These are phyloP conservation scores for Fraxinus velutina DNA, from an alignment of 305 asterid species.

Conservation along the genomic window DNA sequence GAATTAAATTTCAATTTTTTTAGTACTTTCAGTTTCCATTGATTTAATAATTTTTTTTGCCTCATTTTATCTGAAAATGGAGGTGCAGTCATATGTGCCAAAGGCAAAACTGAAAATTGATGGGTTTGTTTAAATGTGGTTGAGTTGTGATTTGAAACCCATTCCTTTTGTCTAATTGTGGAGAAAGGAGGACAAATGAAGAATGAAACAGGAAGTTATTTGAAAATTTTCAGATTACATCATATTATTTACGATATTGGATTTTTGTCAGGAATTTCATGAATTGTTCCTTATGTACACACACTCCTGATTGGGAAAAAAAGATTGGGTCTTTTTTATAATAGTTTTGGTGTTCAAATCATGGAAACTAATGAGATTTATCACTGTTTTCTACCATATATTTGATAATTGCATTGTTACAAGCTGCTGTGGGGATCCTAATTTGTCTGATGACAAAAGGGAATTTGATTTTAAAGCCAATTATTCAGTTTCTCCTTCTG, in stretches of 20 bases:
- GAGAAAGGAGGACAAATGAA: neutral
- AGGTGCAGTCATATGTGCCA: neutral
- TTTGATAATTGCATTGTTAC: too few relatives aligned
- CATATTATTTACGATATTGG: neutral
- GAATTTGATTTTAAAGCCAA: constrained; percentile 23
- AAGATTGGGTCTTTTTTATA: constrained; percentile 29
- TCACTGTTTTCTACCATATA: constrained; percentile 18
- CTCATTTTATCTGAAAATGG: neutral
- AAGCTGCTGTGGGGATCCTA: too few relatives aligned
- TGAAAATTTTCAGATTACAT: neutral
- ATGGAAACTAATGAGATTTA: too few relatives aligned
- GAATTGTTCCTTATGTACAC: neutral
- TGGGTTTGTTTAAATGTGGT: neutral
- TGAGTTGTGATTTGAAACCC: neutral
- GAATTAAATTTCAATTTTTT: neutral
- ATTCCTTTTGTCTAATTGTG: neutral
- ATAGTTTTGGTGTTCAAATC: constrained; percentile 11
- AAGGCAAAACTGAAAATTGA: neutral
- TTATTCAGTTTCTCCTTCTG: constrained; percentile 16
- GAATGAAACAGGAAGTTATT: neutral
- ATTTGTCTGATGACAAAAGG: constrained; percentile 20
- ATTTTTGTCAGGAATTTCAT: too few relatives aligned
- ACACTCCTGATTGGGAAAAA: constrained; percentile 24
- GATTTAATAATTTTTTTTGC: neutral
- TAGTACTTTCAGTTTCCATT: neutral